Evolutionary conservation across 2,329 filamentous ascomycete species (phyloP), one percentile per base, ranked within the genome.

Genomic region (Capronia coronata): DNA sequence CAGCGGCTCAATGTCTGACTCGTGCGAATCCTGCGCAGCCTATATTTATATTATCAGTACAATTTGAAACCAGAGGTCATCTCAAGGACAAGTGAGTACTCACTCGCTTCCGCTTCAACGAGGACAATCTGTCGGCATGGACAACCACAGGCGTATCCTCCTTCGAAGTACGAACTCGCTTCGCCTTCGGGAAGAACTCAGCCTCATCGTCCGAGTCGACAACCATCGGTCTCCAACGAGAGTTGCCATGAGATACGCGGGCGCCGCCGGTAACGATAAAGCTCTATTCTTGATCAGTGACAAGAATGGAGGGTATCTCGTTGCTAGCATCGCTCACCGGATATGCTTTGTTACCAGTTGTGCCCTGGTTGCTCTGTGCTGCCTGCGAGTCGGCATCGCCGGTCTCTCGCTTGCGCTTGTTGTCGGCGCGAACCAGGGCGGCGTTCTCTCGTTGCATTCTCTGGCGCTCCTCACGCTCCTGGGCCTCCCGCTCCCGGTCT

Each of bases 161-260:
- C 14, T 37, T 37, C 8, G 14, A 18, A 19, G n/a, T 9, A 18
- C 41, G 23, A 32, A 32, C 25, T 16, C 18, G n/a, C 34, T 37
- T 37, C 19, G 34, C 14, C 34, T 19, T 37, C 16, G 34, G 34
- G 34, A 18, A 16, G 14, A 37, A 6, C 14, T 37, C 34, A 8
- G 7, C 34, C 14, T 37, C 34, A 37, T 37, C 34, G 18, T 37
- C 34, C 34, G 34, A 37, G n/a, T 44, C 32, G 11, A 43, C 32
- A 22, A 47, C 32, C 21, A 46, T 46, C 8, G 43, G 32, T 11
- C 32, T 3, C 19, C 34, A 25, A 7, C 43, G 43, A 2, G 18
- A 16, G 6, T 38, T 29, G 18, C 32, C 43, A 27, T 46, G 43
- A 18, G 23, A 38, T 2, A 30, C 10, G 27, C 11, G 27, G 14